Conservation (phyloP, 768 basidiomycete species). For the Botryobasidium botryosum region DNA sequence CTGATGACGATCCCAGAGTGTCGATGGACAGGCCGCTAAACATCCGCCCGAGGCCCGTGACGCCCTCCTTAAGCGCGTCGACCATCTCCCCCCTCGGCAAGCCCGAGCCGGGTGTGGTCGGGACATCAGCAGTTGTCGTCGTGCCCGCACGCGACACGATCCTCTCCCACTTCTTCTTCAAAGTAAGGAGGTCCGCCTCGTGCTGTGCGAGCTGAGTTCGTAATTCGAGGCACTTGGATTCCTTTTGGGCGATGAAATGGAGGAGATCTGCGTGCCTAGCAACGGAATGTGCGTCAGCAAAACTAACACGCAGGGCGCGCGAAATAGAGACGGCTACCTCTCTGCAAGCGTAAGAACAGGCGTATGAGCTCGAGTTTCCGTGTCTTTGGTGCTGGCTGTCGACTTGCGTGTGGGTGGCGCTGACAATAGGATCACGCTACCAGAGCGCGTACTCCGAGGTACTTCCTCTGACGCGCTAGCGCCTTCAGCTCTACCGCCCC, state of each 20-base stretch:
- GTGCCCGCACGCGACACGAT: constrained; percentile 31
- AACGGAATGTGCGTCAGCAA: no score
- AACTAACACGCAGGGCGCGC: no score
- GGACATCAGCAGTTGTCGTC: no score
- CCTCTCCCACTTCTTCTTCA: constrained; percentile 74
- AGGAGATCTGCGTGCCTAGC: constrained; percentile 61
- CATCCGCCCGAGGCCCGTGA: constrained; percentile 4
- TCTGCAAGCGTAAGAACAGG: no score
- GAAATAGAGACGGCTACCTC: no score
- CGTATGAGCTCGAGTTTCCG: no score
- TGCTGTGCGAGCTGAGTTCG: constrained; percentile 54
- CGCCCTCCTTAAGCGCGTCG: constrained; percentile 2
- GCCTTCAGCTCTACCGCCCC: no score
- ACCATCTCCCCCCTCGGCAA: background rate
- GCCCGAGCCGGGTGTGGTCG: background rate
- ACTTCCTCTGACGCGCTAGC: no score
- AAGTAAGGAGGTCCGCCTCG: constrained; percentile 52
- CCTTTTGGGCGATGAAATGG: constrained; percentile 76
- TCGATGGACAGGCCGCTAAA: background rate
- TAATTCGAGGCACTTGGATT: constrained; percentile 66
- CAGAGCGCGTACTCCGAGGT: no score
- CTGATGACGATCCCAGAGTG: background rate
- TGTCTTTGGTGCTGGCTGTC: no score
- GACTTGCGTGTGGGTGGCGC: no score
- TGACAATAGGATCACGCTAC: no score